phyloP scores from a whole-genome alignment of 2,329 filamentous ascomycete species.

The Fusarium ambrosium region DNA sequence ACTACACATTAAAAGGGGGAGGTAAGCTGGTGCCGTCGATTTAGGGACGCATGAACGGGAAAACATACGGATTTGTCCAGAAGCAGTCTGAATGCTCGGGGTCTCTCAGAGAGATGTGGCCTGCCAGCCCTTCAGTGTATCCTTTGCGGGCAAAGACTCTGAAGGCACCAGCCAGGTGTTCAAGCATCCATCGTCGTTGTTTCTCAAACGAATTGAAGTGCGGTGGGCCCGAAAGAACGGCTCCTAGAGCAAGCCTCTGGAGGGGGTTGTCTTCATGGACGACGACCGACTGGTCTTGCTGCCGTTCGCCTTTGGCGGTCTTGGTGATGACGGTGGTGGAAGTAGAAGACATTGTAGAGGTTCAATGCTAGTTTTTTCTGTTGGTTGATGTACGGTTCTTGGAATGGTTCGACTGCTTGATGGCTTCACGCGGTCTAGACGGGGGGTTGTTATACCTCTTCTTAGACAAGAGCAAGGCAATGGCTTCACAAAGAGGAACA shows the following conservation, averaged over 20 bases:
- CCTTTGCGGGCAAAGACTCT: constrained; percentile 49
- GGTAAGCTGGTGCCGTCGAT: neutral
- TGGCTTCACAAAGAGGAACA: neutral
- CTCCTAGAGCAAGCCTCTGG: neutral
- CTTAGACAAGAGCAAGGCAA: neutral
- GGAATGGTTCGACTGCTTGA: neutral
- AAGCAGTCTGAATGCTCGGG: constrained; percentile 72
- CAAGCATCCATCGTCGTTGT: constrained; percentile 73
- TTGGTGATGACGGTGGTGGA: neutral
- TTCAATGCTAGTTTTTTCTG: neutral
- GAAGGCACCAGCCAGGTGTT: constrained; percentile 75
- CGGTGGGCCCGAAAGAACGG: constrained; percentile 53
- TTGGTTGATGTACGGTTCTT: neutral
- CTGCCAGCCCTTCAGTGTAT: constrained; percentile 52
- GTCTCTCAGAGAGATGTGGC: constrained; percentile 76
- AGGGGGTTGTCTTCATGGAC: neutral
- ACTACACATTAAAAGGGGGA: neutral
- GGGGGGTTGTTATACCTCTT: neutral
- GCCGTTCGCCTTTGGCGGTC: neutral
- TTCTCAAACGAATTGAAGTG: constrained; percentile 55
- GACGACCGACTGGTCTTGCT: neutral
- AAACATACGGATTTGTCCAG: constrained; percentile 77
- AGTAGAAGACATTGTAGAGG: neutral
- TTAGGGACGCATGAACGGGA: neutral
- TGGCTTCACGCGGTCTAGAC: neutral